Conservation (phyloP, 768 basidiomycete genomes). For the Strobilomyces echinocephalus region DNA sequence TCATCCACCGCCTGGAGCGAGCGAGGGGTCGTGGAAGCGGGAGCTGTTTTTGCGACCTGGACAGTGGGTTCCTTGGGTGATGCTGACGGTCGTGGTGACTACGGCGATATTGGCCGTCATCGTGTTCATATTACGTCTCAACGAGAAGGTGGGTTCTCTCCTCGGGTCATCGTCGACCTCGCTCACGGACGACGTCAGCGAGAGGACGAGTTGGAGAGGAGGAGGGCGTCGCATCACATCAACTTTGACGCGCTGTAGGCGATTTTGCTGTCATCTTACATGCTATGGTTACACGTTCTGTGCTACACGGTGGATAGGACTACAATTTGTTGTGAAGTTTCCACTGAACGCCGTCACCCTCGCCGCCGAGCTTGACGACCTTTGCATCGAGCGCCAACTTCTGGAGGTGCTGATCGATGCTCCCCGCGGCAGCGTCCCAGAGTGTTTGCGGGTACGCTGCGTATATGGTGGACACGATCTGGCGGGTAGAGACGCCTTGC, state of each 20-base stretch:
- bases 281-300: constrained; percentile 8
- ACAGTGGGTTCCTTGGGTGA: constrained; percentile 97
- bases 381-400: constrained; percentile 67
- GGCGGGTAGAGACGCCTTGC: constrained; percentile 44
- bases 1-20: constrained; percentile 59
- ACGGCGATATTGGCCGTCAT: constrained; percentile 73
- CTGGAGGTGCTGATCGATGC: constrained; percentile 63
- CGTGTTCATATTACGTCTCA: constrained; percentile 82
- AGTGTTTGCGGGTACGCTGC: constrained; percentile 64
- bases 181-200: constrained; percentile 43
- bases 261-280: constrained; percentile 15
- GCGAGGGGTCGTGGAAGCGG: constrained; percentile 65
- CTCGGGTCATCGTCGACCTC: background rate
- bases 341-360: constrained; percentile 51
- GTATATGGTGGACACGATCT: constrained; percentile 64
- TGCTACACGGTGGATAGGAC: background rate
- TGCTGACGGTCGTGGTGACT: constrained; percentile 73
- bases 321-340: constrained; percentile 20
- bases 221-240: constrained; percentile 88
- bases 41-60: constrained; percentile 91
- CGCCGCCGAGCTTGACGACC: constrained; percentile 49
- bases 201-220: constrained; percentile 89
- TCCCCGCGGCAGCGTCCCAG: constrained; percentile 67
- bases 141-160: constrained; percentile 74
- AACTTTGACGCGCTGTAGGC: constrained; percentile 89